Evolutionary conservation across 371 early-diverging fungal species (phyloP), one percentile per base, ranked within the genome.

Genomic region (Lichtheimia ramosa): DNA sequence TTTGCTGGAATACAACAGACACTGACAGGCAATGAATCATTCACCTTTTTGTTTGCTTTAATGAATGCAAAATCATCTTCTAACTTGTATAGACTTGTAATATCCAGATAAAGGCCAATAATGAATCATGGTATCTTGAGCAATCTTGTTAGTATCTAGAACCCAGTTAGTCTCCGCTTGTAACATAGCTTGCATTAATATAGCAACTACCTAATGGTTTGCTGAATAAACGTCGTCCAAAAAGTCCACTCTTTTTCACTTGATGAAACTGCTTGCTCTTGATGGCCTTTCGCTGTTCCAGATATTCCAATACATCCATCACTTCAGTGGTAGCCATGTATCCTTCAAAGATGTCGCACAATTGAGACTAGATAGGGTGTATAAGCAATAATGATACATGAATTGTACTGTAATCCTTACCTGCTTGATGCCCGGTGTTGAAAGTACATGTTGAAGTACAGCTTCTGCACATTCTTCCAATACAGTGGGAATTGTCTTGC

Each of bases 191-290:
- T 10, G 34, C 34, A 34, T 34, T 8, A n/a, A n/a, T n/a, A 34
- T 34, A 34, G 10, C 10, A 34, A 34, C 10, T 34, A 34, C 34
- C 34, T 34, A 34, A 34, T 34, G 34, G 8, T 10, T 34, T 34
- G 34, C 34, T 34, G 8, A 34, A 34, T 34, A 34, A 4, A 34
- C 34, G 34, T 8, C 10, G 34, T 34, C 21, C 46, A 46, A 52
- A 73, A 73, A 55, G 74, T 72, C 65, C 65, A 64, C 12, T 68
- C 62, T 59, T 64, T 59, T 10, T 63, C 53, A 70, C 71, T 68
- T 39, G 25, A 34, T 34, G 10, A 43, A 43, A 55, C 7, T 5
- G 6, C 24, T 55, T 15, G 24, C 43, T 24, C 42, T 25, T 55
- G n/a, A 55, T 55, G 3, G 27, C 43, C 3, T 25, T 5, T 1